Evolutionary conservation across 2,329 filamentous ascomycete genomes (phyloP), one percentile per base, ranked within the genome.

Genomic region (Phymatotrichopsis omnivora): DNA sequence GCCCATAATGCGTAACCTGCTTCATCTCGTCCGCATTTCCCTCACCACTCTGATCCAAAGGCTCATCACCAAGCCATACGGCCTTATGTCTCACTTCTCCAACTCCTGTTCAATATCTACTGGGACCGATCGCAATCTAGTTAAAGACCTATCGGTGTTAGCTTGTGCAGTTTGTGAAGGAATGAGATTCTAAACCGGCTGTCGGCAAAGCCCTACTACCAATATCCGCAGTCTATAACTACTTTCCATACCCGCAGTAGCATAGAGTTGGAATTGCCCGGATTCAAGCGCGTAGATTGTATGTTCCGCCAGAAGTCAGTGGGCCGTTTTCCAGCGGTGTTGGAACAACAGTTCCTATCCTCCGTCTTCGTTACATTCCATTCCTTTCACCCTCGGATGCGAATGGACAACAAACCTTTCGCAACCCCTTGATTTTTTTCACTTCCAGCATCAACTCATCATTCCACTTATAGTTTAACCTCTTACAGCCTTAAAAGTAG

Each of bases 281-380:
- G 32, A 42, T 31, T 42, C 32, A 7, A 42, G 7, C 7, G 39
- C 32, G 29, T 42, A 42, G 19, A 42, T 30, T 4, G 16, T 17
- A 5, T 42, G 10, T 42, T 42, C 39, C 5, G 22, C n/a, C 2
- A 16, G 39, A 14, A 34, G 23, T 7, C 39, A 42, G 39, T 19
- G 14, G 17, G 25, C 24, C 5, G 39, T 42, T 23, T 23, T 25
- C 39, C 39, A 42, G 25, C 30, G 25, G 8, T 42, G 39, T 19
- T n/a, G 33, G 11, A 42, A 17, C 12, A 34, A n/a, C 7, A 42
- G 22, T 14, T 42, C 39, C 39, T 42, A 20, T 23, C 22, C 12
- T 20, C 6, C 7, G n/a, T 16, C 7, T n/a, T n/a, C n/a, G n/a
- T n/a, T n/a, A n/a, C n/a, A n/a, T n/a, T 33, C n/a, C n/a, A 33